Percentiles rank a stretch among this genome's conserved stretches.
These are phyloP conservation scores for Kockiozyma suomiensis DNA, from an alignment of 805 yeast genomes.

Conservation along the genomic window DNA sequence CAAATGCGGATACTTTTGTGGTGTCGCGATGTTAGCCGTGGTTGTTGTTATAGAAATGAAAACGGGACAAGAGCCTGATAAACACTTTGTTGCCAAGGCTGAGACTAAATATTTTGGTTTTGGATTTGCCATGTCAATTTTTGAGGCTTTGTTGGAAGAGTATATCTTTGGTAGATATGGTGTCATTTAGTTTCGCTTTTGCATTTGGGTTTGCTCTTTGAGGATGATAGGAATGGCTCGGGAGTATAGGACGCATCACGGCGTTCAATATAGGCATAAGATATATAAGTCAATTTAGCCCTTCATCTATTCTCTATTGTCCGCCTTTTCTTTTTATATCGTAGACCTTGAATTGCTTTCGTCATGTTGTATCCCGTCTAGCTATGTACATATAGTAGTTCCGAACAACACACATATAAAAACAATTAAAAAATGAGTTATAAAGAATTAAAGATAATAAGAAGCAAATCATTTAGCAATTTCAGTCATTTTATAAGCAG, in stretches of 20 bases:
- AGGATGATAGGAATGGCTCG: no score
- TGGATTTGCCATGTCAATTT: neutral
- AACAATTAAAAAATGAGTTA: no score
- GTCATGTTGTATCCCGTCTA: no score
- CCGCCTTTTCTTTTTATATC: neutral
- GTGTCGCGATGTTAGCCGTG: neutral
- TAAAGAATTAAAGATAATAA: neutral
- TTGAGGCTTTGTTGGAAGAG: neutral
- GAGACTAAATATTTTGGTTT: neutral
- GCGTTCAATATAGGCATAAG: no score
- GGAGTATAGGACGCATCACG: no score
- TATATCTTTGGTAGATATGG: neutral
- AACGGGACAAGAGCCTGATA: no score
- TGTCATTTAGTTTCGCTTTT: neutral
- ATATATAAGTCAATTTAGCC: neutral
- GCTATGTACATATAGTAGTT: no score
- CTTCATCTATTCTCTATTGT: neutral
- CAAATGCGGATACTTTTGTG: neutral
- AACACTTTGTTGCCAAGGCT: no score
- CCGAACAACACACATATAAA: no score
- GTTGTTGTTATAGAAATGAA: no score
- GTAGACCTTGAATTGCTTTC: no score
- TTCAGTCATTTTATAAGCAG: no score
- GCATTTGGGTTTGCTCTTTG: neutral
- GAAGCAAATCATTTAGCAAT: neutral